Conservation (phyloP, 2,329 filamentous ascomycete genomes). For the Fusarium cyanostomum region DNA sequence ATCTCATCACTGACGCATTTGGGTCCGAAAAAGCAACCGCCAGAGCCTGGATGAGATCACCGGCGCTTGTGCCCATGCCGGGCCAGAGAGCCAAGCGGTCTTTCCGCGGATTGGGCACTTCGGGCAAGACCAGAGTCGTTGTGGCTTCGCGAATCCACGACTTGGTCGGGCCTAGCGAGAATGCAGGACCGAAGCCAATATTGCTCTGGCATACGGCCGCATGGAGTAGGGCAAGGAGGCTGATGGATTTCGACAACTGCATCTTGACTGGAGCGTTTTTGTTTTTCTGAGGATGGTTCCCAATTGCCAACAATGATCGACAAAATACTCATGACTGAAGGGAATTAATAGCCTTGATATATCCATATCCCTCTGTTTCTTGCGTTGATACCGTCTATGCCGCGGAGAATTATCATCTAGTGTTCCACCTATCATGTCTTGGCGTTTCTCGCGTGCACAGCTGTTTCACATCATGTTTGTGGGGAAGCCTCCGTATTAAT, state of each 20-base stretch:
- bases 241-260: slow-evolving; percentile 1
- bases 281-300: too few species aligned
- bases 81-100: slow-evolving; percentile 29
- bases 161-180: slow-evolving; percentile 25
- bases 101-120: slow-evolving; percentile 16
- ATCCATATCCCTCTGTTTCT: neutral
- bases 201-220: neutral
- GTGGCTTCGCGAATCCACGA: slow-evolving; percentile 32
- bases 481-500: neutral
- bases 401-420: neutral
- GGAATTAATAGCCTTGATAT: neutral
- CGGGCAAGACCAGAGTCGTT: slow-evolving; percentile 21
- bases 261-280: neutral
- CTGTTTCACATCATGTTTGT: neutral
- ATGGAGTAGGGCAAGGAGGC: slow-evolving; percentile 4
- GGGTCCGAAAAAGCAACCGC: slow-evolving; percentile 29
- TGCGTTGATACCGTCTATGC: neutral
- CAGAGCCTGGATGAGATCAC: slow-evolving; percentile 26
- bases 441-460: neutral
- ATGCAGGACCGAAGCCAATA: slow-evolving; percentile 21
- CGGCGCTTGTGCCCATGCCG: slow-evolving; percentile 26
- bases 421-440: slow-evolving; percentile 2
- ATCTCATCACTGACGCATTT: neutral
- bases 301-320: too few species aligned
- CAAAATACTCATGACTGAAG: neutral